Conservation (phyloP, 495 filamentous ascomycete genomes). For the Darksidea phi region DNA sequence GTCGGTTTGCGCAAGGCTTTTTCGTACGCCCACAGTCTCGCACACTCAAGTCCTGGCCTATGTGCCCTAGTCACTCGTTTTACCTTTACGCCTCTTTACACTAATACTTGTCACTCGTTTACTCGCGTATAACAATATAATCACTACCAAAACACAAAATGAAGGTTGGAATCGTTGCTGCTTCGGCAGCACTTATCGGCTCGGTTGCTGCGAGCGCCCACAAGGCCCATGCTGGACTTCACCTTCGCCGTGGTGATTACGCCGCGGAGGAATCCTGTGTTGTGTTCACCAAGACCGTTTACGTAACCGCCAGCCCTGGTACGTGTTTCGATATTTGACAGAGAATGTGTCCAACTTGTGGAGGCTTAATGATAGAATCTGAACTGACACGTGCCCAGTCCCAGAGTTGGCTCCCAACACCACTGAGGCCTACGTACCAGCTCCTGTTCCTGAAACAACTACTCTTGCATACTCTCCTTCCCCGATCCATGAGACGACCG, state of each 20-base stretch:
- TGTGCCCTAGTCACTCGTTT: constrained; percentile 40
- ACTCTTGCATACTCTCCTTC: background rate
- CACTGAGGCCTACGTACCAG: constrained; percentile 55
- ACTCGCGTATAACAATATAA: constrained; percentile 9
- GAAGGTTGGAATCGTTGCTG: constrained; percentile 66
- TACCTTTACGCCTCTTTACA: constrained; percentile 53
- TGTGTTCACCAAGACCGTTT: constrained; percentile 1
- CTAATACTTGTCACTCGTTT: constrained; percentile 92
- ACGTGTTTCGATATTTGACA: constrained; percentile 39
- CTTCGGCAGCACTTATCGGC: constrained; percentile 64
- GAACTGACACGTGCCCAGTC: constrained; percentile 65
- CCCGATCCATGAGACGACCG: background rate
- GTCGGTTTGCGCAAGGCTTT: constrained; percentile 28
- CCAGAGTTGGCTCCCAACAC: constrained; percentile 67
- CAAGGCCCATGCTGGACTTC: constrained; percentile 59
- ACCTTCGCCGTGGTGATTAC: constrained; percentile 52
- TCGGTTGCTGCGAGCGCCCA: constrained; percentile 59
- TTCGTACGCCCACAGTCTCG: constrained; percentile 28
- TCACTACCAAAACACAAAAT: constrained; percentile 48
- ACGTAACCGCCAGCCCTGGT: constrained; percentile 50
- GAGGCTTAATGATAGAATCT: background rate
- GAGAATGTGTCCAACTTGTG: background rate
- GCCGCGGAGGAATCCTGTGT: background rate
- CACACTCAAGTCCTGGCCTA: constrained; percentile 26
- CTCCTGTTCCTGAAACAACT: constrained; percentile 1